These are phyloP conservation scores for Verticillium nonalfalfae DNA, from an alignment of 2,329 filamentous ascomycete genomes.

Conservation along the genomic window DNA sequence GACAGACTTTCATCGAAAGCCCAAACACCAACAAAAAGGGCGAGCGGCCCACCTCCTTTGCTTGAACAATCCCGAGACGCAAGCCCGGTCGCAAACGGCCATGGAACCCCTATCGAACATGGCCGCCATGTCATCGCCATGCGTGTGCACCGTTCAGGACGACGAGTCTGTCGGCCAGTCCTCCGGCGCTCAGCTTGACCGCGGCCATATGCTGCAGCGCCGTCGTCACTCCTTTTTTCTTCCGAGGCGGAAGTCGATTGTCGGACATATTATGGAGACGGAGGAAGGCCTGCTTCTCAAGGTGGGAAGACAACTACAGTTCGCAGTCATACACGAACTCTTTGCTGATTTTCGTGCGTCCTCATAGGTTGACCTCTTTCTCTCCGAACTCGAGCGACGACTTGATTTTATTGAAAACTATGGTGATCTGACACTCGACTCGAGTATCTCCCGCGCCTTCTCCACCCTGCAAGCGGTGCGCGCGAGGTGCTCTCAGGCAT, in stretches of 20 bases:
- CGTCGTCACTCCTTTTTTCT: conserved; percentile 53
- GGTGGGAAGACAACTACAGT: conserved; percentile 20
- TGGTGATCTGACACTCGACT: conserved; percentile 75
- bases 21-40: background rate
- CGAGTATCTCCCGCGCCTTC: conserved; percentile 78
- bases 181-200: conserved; percentile 32
- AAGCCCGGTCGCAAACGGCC: background rate
- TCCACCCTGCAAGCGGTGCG: conserved; percentile 80
- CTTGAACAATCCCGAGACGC: background rate
- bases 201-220: conserved; percentile 26
- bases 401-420: conserved; percentile 87
- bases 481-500: conserved; percentile 81
- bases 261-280: conserved; percentile 54
- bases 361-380: conserved; percentile 65
- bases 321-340: no score
- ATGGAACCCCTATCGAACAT: conserved; percentile 19
- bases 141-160: conserved; percentile 22
- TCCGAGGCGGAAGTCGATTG: conserved; percentile 51
- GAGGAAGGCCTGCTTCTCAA: conserved; percentile 57
- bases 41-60: background rate
- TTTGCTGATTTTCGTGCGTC: conserved; percentile 2
- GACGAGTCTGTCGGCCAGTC: conserved; percentile 28
- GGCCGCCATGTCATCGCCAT: conserved; percentile 30
- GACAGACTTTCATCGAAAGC: background rate
- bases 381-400: conserved; percentile 79